Base-by-base conservation (phyloP, 1,284 basidiomycete genomes). In the Puccinia horiana region DNA sequence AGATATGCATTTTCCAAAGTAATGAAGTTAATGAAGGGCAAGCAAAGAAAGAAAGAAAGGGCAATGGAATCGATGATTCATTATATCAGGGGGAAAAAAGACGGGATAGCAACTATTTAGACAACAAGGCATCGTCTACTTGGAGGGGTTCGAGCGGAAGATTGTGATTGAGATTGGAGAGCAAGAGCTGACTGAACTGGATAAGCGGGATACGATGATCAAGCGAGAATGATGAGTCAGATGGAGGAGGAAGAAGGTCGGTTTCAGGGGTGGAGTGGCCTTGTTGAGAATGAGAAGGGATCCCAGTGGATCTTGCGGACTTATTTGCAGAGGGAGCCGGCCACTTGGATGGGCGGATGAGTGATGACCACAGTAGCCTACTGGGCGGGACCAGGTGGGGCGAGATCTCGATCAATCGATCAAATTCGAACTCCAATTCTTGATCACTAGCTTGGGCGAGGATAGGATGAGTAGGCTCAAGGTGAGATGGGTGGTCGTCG, bases 331-430 rank as follows among this genome's bases (percentile, higher is more conserved):
- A 11, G n/a, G 16, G n/a, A 23, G 61, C 20, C 1, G 61, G 61
- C 3, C 42, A 29, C 18, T 70, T 70, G 40, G 23, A 26, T 49
- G 72, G 72, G 11, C 49, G 72, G 32, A 75, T 75, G n/a, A 80
- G 52, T 1, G 49, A 70, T 9, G 63, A 56, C 77, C 77, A 80
- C 23, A 80, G 49, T 32, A 80, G 54, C 32, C 67, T 5, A 70
- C 63, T 72, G 23, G 77, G 77, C 35, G 77, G 77, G 44, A 80
- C 56, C 14, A 80, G 54, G 42, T 80, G 77, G 26, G 67, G 67
- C 40, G 77, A 67, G 49, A 80, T 72, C 5, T 70, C 29, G 32
- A 70, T 40, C 20, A 75, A 56, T n/a, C 49, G 44, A 2, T 75
- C 47, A 18, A 58, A 18, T 29, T 75, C 72, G 32, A 75, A 37